Evolutionary conservation across 345 rosid species (phyloP).

Genomic region (Sapria himalayana): DNA sequence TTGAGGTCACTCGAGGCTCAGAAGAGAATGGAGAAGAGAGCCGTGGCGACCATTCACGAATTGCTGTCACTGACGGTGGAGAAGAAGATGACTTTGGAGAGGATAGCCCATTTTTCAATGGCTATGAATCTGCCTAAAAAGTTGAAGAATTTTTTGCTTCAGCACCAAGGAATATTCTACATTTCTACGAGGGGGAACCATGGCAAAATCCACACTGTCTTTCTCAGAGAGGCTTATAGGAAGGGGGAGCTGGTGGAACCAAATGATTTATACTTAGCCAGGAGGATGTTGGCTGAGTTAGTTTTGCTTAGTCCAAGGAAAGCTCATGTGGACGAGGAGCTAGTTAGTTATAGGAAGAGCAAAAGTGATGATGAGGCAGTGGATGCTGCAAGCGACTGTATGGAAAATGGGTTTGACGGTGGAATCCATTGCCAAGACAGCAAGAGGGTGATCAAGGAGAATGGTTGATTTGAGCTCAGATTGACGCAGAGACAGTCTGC

Average conservation of each 20-base stretch:
- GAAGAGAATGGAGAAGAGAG: constrained; percentile 90
- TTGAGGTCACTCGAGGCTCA: constrained; percentile 78
- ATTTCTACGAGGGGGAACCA: constrained; percentile 83
- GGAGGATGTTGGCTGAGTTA: constrained; percentile 66
- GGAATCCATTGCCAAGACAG: constrained; percentile 1
- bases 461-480: background rate
- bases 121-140: constrained; percentile 65
- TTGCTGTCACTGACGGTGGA: constrained; percentile 63
- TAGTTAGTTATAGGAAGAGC: constrained; percentile 32
- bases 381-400: constrained; percentile 10
- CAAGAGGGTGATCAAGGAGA: too few relatives aligned
- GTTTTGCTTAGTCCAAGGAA: constrained; percentile 61
- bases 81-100: constrained; percentile 75
- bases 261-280: constrained; percentile 54
- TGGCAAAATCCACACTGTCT: constrained; percentile 86
- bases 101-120: constrained; percentile 75
- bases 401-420: constrained; percentile 8
- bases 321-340: constrained; percentile 37
- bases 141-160: constrained; percentile 69
- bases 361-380: constrained; percentile 22
- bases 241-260: constrained; percentile 69
- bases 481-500: too few relatives aligned
- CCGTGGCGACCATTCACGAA: constrained; percentile 76
- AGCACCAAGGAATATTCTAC: constrained; percentile 86
- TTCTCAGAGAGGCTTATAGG: constrained; percentile 69